Evolutionary conservation across 371 early-diverging fungal species (phyloP).

Genomic region (Mucor saturninus): DNA sequence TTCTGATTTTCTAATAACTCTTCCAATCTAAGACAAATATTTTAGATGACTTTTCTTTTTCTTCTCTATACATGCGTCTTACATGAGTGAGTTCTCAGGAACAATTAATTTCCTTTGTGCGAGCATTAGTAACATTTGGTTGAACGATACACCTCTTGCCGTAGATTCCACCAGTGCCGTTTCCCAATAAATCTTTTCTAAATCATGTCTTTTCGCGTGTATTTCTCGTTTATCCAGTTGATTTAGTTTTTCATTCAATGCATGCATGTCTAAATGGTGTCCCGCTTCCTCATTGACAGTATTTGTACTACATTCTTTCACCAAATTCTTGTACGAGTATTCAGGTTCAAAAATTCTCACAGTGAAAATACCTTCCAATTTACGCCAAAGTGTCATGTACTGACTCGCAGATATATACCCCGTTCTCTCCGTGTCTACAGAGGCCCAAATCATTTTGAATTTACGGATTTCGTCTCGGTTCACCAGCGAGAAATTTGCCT

Average conservation of each 20-base stretch:
- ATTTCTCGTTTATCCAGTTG: conserved; percentile 36
- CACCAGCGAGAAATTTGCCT: conserved; percentile 62
- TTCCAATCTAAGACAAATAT: conserved; percentile 37
- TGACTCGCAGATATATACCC: conserved; percentile 59
- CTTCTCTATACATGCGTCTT: conserved; percentile 18
- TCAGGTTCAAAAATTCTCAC: conserved; percentile 43
- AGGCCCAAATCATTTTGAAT: conserved; percentile 66
- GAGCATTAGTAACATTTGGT: conserved; percentile 62
- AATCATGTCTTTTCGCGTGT: conserved; percentile 40
- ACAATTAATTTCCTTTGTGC: conserved; percentile 65
- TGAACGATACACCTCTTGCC: conserved; percentile 61
- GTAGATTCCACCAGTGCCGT: conserved; percentile 40
- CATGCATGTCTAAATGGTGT: conserved; percentile 31
- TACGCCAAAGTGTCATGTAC: conserved; percentile 54
- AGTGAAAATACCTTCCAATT: conserved; percentile 47
- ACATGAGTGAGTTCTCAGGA: conserved; percentile 56
- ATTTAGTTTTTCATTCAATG: conserved; percentile 34
- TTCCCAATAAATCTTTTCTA: conserved; percentile 55
- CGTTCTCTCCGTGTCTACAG: conserved; percentile 56
- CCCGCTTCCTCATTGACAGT: conserved; percentile 14
- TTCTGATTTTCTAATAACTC: conserved; percentile 48
- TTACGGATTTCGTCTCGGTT: conserved; percentile 72
- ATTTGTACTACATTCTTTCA: conserved; percentile 19
- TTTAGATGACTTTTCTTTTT: neutral
- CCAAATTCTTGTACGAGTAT: conserved; percentile 43